Percentiles rank a stretch among this genome's conserved stretches.
These are phyloP conservation scores for Ilyonectria sp. DNA, from an alignment of 2,329 filamentous ascomycete genomes.

Conservation along the genomic window DNA sequence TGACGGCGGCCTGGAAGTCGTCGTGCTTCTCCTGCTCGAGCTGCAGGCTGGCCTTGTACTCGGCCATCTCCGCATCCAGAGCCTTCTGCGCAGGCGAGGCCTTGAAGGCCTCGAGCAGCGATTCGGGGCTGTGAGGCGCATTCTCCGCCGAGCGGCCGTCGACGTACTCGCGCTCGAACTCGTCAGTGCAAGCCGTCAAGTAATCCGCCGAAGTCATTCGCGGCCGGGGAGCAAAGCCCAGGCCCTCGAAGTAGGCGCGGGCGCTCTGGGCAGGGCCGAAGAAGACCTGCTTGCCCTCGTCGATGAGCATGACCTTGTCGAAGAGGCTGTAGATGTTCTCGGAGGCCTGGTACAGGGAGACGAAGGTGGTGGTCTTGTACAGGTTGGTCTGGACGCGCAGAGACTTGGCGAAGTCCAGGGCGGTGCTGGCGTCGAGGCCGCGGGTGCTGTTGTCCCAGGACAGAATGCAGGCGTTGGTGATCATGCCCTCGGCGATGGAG, in stretches of 20 bases:
- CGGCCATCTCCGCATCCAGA: constrained; percentile 76
- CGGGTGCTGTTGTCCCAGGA: constrained; percentile 84
- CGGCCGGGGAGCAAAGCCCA: constrained; percentile 82
- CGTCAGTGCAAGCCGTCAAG: constrained; percentile 85
- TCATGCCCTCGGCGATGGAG: constrained; percentile 86
- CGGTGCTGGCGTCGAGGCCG: constrained; percentile 78
- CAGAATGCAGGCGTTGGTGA: constrained; percentile 79
- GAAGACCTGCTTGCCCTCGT: constrained; percentile 82
- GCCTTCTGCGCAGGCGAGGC: constrained; percentile 71
- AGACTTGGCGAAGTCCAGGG: constrained; percentile 77
- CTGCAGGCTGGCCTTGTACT: constrained; percentile 76
- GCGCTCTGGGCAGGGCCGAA: constrained; percentile 80
- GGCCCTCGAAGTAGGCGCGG: constrained; percentile 80
- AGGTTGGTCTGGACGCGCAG: constrained; percentile 87
- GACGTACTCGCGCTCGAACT: constrained; percentile 85
- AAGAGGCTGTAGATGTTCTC: constrained; percentile 86
- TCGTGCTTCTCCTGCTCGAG: constrained; percentile 78
- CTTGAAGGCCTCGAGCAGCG: constrained; percentile 79
- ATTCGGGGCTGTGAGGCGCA: constrained; percentile 77
- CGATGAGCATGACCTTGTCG: constrained; percentile 88
- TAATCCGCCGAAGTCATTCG: constrained; percentile 88
- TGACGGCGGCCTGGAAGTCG: constrained; percentile 83
- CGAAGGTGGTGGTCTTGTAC: constrained; percentile 87
- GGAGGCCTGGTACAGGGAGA: constrained; percentile 88
- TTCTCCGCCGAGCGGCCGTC: constrained; percentile 76